Evolutionary conservation across 805 yeast genomes (phyloP).

Genomic region (Teunomyces pallodes): DNA sequence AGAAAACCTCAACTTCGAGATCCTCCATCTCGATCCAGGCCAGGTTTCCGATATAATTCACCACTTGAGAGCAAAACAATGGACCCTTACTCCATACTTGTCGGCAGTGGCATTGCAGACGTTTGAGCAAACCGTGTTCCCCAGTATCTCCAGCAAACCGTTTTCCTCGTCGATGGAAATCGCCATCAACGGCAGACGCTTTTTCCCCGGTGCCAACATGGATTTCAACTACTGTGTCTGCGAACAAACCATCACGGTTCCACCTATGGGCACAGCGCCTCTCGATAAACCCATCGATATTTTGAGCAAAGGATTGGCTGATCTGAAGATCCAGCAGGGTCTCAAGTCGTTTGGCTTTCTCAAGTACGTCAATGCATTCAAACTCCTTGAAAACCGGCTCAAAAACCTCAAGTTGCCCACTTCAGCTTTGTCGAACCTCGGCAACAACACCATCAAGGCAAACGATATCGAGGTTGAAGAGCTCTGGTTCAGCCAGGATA

Average conservation of each 20-base stretch:
- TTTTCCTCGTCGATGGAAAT: slow-evolving; percentile 6
- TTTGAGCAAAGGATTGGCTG: not conserved
- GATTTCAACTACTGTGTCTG: slow-evolving; percentile 2
- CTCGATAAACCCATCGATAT: not conserved
- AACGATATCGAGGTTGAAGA: slow-evolving; percentile 10
- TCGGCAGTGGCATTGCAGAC: slow-evolving; percentile 13
- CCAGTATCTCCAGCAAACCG: slow-evolving; percentile 1
- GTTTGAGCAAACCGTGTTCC: slow-evolving; percentile 15
- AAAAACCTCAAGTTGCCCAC: slow-evolving; percentile 7
- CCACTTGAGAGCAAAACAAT: slow-evolving; percentile 12
- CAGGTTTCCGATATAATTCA: slow-evolving; percentile 9
- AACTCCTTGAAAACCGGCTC: not conserved
- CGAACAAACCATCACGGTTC: not conserved
- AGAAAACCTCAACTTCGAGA: not conserved
- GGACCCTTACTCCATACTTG: slow-evolving; percentile 21
- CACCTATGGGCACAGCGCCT: not conserved
- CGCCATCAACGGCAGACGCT: slow-evolving; percentile 13
- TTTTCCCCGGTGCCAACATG: slow-evolving; percentile 5
- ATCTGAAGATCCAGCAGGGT: not conserved
- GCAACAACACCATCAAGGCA: slow-evolving; percentile 9
- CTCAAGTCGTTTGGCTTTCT: slow-evolving; percentile 8
- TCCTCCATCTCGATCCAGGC: slow-evolving; percentile 4
- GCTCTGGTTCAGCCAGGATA: slow-evolving; percentile 18
- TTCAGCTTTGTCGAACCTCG: slow-evolving; percentile 20
- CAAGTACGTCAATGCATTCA: not conserved